Evolutionary conservation across 2,329 filamentous ascomycete genomes (phyloP), one percentile per base, ranked within the genome.

Genomic region (Aspergillus uvarum): DNA sequence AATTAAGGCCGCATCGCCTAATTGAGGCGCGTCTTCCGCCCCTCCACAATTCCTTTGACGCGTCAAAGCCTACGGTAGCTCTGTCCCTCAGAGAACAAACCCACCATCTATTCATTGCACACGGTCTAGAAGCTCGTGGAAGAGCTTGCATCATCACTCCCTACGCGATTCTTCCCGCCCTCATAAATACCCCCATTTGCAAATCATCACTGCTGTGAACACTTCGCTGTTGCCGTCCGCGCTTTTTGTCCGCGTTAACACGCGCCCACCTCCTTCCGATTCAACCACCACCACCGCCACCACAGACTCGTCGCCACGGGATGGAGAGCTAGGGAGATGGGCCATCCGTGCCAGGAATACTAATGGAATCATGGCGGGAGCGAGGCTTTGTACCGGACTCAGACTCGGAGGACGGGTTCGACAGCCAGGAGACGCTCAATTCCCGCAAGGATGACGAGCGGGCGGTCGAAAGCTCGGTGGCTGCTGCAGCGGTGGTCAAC

Each of bases 311-410:
- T 54, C n/a, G 48, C 51, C 59, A 54, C 61, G 67, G 54, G 35
- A 74, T 74, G 72, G 63, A 55, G 51, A 53, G 50, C 50, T 74
- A 72, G 63, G 71, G 73, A 70, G 63, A 77, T 77, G 75, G 74
- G 71, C 65, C 59, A 71, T 67, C 63, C 64, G 64, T 68, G 64
- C 67, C 69, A 60, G 68, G 65, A 60, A 67, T 66, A 69, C 72
- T 72, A 76, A 79, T 78, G 76, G 76, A 79, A 75, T 72, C 74
- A 76, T 83, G 81, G 81, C 77, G 77, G 70, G 74, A 78, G 70
- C 76, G 77, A 72, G 80, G 81, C 56, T 83, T 77, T 75, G 81
- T 83, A 62, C 79, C 79, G 62, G 81, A 82, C 69, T 82, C 81
- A 48, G 81, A 83, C 61, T 77, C 79, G 21, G 78, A 79, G 51